These are phyloP conservation scores for Ensete glaucum DNA, from an alignment of 176 grass and related monocot species.

Conservation along the genomic window DNA sequence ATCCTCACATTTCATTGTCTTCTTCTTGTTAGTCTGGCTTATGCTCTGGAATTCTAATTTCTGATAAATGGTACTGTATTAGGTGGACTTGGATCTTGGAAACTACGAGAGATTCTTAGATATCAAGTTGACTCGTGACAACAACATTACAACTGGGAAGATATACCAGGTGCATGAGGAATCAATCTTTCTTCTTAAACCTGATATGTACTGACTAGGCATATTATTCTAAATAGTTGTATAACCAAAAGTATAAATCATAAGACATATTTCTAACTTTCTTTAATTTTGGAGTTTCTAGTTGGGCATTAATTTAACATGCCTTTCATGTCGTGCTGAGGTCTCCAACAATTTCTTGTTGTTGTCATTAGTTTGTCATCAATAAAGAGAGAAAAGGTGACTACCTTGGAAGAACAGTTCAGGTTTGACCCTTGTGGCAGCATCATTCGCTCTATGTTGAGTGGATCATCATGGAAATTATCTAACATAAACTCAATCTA, in stretches of 20 bases:
- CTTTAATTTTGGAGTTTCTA: constrained; percentile 10
- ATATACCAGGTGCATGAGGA: constrained; percentile 35
- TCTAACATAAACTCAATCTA: neutral
- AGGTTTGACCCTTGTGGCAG: constrained; percentile 21
- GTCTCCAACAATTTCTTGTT: constrained; percentile 12
- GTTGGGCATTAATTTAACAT: constrained; percentile 7
- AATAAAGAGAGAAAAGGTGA: constrained; percentile 46
- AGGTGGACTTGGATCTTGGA: constrained; percentile 49
- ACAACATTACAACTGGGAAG: constrained; percentile 47
- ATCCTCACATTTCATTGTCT: neutral
- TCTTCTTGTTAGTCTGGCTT: neutral
- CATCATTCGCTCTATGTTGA: neutral
- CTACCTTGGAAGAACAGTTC: constrained; percentile 49
- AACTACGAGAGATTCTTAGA: constrained; percentile 49
- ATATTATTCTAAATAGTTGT: neutral
- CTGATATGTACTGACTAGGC: neutral
- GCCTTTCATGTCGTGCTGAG: neutral
- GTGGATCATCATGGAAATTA: neutral
- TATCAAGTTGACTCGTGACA: constrained; percentile 38
- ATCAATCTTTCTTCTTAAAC: neutral
- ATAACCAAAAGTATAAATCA: neutral
- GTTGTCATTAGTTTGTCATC: constrained; percentile 32
- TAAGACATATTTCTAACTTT: neutral
- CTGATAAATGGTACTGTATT: constrained; percentile 3
- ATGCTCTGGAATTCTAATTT: neutral